Base-by-base conservation (phyloP, 768 basidiomycete genomes). In the Gloeopeniophorella convolvens region DNA sequence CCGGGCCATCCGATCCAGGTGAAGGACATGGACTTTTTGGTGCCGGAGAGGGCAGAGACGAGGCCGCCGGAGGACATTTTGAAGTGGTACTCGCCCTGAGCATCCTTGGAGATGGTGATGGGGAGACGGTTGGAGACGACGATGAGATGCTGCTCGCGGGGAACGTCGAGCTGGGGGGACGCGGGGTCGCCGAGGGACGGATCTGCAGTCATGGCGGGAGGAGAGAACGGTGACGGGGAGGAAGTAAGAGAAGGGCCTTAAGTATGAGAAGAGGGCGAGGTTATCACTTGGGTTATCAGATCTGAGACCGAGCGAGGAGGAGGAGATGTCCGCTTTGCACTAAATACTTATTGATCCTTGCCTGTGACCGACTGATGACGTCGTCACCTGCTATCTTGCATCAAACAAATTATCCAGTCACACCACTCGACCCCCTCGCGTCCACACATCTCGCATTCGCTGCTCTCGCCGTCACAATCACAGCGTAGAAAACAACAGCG, bases 41-140 rank as follows among this genome's bases (percentile, higher is more conserved):
- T 95, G 40, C 96, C 95, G 20, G 88, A 87, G 58, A 99, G 83
- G 53, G 96, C 96, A 45, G 89, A 93, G 56, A 98, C 96, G 54
- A 99, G 87, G 47, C 96, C 96, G 24, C 96, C 96, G 3, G 91
- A 94, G 52, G 91, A 94, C 94, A 97, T 96, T 76, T 95, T 89
- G 80, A 96, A 98, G 73, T 94, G 89, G 69, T 94, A 97, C 67
- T 95, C 84, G 65, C 93, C 93, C 44, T 75, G 70, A 12, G 79
- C 83, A 79, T 97, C 94, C 72, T 92, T 95, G 66, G 74, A 89
- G 65, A 98, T 97, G 40, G 95, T 96, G 53, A 98, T 79, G 18
- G 95, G 95, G 51, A 98, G 83, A 46, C 95, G 82, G 70, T 97
- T 97, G 44, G 89, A 88, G 63, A 97, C 91, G 62, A 97, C 90